These are phyloP conservation scores for Taphrina betulina DNA, from an alignment of 1,139 yeast species.

Conservation along the genomic window DNA sequence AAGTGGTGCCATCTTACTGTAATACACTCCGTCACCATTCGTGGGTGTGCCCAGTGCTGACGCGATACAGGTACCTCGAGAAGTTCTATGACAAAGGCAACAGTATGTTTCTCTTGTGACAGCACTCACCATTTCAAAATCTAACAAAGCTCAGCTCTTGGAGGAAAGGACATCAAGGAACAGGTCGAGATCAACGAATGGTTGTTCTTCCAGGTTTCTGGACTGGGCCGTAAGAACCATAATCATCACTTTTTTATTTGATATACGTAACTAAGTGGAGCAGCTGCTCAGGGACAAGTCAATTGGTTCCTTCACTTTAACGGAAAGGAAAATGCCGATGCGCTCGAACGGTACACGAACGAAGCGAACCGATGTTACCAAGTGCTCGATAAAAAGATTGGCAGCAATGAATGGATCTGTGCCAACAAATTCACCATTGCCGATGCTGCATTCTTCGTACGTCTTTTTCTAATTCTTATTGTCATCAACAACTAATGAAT, in stretches of 20 bases:
- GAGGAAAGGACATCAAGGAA: constrained; percentile 47
- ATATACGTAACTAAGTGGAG: no score
- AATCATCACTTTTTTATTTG: no score
- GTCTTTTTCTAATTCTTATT: background rate
- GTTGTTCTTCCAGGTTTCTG: constrained; percentile 27
- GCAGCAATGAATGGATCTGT: background rate
- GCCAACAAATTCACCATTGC: constrained; percentile 11
- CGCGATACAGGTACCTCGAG: no score
- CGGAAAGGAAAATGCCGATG: constrained; percentile 21
- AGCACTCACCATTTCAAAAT: no score
- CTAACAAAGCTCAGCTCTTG: no score
- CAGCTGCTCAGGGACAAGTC: constrained; percentile 32
- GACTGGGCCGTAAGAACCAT: no score
- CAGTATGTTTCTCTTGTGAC: no score
- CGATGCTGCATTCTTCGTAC: constrained; percentile 18
- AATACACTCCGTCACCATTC: no score
- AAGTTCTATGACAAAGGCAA: constrained; percentile 47
- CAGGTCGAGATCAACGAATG: constrained; percentile 38
- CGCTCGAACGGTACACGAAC: constrained; percentile 11
- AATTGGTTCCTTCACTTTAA: constrained; percentile 37
- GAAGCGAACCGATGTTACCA: constrained; percentile 16
- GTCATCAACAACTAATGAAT: background rate
- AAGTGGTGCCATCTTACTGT: constrained; percentile 58
- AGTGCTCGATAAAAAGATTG: constrained; percentile 13
- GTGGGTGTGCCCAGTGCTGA: no score